Conservation (phyloP, 2,329 filamentous ascomycete species). For the Nakataea oryzae region DNA sequence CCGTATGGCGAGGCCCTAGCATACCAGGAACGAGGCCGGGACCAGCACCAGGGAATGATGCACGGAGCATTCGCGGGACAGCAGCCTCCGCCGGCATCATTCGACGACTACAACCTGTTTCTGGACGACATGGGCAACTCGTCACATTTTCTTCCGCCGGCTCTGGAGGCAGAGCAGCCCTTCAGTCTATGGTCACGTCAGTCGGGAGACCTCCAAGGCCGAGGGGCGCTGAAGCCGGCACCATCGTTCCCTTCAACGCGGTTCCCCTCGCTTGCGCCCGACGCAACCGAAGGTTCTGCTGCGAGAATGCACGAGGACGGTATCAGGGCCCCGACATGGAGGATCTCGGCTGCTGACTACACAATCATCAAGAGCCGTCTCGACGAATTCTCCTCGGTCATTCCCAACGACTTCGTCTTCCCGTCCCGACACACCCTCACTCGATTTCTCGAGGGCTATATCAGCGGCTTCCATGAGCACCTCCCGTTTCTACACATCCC, state of each 20-base stretch:
- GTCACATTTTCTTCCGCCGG: slow-evolving; percentile 43
- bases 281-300: slow-evolving; percentile 16
- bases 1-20: slow-evolving; percentile 36
- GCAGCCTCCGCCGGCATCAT: slow-evolving; percentile 25
- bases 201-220: slow-evolving; percentile 24
- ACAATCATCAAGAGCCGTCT: slow-evolving; percentile 46
- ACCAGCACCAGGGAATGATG: slow-evolving; percentile 30
- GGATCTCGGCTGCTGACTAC: slow-evolving; percentile 44
- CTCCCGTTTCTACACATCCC: slow-evolving; percentile 57
- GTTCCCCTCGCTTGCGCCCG: slow-evolving; percentile 42
- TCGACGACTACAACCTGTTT: slow-evolving; percentile 50
- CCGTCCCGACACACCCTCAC: slow-evolving; percentile 60
- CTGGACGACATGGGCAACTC: slow-evolving; percentile 45
- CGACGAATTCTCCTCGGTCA: slow-evolving; percentile 48
- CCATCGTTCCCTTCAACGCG: slow-evolving; percentile 44
- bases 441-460: slow-evolving; percentile 59
- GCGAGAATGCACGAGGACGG: slow-evolving; percentile 28
- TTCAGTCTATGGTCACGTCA: slow-evolving; percentile 39
- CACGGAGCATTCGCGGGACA: slow-evolving; percentile 28
- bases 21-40: slow-evolving; percentile 37
- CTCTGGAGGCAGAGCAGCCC: slow-evolving; percentile 42
- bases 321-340: slow-evolving; percentile 26
- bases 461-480: slow-evolving; percentile 53
- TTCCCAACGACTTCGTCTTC: slow-evolving; percentile 54
- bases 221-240: slow-evolving; percentile 33